Base-by-base conservation (phyloP, 352 stramenopile genomes). In the Phytophthora podocarpi region DNA sequence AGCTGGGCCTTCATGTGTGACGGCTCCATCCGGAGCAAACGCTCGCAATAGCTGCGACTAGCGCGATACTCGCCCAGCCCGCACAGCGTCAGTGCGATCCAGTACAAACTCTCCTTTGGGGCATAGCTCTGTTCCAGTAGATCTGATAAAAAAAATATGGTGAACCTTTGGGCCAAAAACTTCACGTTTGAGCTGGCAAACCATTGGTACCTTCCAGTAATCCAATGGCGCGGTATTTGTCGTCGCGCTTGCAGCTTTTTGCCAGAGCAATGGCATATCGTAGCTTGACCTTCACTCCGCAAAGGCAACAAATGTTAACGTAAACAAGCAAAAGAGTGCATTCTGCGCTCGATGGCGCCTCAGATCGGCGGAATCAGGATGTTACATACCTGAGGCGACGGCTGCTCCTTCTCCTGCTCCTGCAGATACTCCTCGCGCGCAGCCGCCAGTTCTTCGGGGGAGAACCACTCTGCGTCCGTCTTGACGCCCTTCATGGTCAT, bases 201-300 rank as follows among this genome's bases (percentile, higher is more conserved):
- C 37, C 12, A 3, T 13, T 13, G 27, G 7, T 56, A 89, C 83
- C 83, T 84, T 93, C 84, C 31, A 93, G 57, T 26, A 93, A 69
- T 2, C 70, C 80, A 15, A 91, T 76, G 11, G 80, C 84, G 31
- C 84, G 80, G 51, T 82, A 80, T 64, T 93, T 93, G 63, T 93
- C 80, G 47, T 93, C 84, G n/a, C 80, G 76, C 47, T 90, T 90
- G 46, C 70, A 74, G 67, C 84, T 93, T 67, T 93, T 93, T 35
- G 76, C 80, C 46, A 93, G 51, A 53, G 80, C 82, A 30, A 89
- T 66, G 18, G 82, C 84, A 37, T 93, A 93, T 4, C 79, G 78
- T 32, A 89, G 48, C 43, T 93, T 93, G 46, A 91, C 78, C 77
- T 89, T 47, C 32, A 55, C n/a, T 54, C 40, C 30, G 39, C 32